A percentile compares a stretch with the other conserved stretches of the same genome.
Conservation (phyloP, 164 flowering plant species). For the Amborella trichopoda region DNA sequence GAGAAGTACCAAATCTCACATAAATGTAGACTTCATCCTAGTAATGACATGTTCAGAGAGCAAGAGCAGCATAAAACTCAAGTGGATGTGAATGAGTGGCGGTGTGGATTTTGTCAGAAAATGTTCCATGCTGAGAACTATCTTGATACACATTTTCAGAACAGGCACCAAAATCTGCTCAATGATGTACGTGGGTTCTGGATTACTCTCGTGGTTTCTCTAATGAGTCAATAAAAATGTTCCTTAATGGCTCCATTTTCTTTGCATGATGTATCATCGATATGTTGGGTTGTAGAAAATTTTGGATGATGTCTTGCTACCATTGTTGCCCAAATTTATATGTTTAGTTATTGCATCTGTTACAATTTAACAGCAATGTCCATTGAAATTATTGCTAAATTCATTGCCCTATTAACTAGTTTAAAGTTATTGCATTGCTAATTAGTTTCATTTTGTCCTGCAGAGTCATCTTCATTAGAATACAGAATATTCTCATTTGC, state of each 20-base stretch:
- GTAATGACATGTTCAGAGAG: slow-evolving; percentile 79
- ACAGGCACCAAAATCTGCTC: slow-evolving; percentile 73
- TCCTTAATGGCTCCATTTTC: background rate
- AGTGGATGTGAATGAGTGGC: slow-evolving; percentile 76
- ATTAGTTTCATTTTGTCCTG: too few relatives aligned
- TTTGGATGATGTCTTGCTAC: too few relatives aligned
- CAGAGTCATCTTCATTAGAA: too few relatives aligned
- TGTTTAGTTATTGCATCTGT: too few relatives aligned
- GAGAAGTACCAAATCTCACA: slow-evolving; percentile 54
- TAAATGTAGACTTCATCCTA: slow-evolving; percentile 72
- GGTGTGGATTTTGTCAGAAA: slow-evolving; percentile 93
- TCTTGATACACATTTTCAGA: slow-evolving; percentile 91
- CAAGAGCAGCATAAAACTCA: slow-evolving; percentile 90
- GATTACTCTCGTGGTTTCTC: slow-evolving; percentile 5
- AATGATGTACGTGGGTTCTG: slow-evolving; percentile 51
- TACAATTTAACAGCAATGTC: too few relatives aligned
- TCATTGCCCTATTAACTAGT: too few relatives aligned
- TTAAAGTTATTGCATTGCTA: too few relatives aligned
- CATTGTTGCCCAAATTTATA: too few relatives aligned
- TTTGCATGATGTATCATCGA: too few relatives aligned
- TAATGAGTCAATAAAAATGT: background rate
- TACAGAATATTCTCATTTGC: too few relatives aligned
- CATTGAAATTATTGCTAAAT: too few relatives aligned
- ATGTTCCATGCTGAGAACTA: slow-evolving; percentile 77
- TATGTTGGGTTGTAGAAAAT: too few relatives aligned